A percentile compares a stretch with the other conserved stretches of the same genome.
These are phyloP conservation scores for Cercospora zeina DNA, from an alignment of 2,329 filamentous ascomycete species.

Conservation along the genomic window DNA sequence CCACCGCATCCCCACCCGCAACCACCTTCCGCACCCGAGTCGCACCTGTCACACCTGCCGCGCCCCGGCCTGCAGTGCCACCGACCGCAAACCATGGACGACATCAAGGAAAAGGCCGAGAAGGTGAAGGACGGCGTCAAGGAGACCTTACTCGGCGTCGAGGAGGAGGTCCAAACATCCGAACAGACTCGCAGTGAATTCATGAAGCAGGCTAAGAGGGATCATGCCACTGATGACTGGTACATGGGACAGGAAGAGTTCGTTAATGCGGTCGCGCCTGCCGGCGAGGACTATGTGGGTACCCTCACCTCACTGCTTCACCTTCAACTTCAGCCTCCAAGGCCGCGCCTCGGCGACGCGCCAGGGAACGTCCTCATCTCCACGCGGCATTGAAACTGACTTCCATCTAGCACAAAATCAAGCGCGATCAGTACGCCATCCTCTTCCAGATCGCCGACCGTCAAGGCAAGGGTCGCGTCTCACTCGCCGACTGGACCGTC, in stretches of 20 bases:
- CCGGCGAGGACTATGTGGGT: slow-evolving; percentile 68
- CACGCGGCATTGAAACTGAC: slow-evolving; percentile 19
- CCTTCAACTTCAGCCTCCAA: not conserved
- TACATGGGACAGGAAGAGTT: slow-evolving; percentile 86
- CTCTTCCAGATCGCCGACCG: slow-evolving; percentile 91
- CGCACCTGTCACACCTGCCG: slow-evolving; percentile 15
- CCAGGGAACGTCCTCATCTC: not conserved
- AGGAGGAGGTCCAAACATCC: not conserved
- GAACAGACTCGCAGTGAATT: slow-evolving; percentile 54
- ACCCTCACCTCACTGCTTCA: slow-evolving; percentile 3
- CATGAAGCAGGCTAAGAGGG: slow-evolving; percentile 70
- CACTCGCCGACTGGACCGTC: slow-evolving; percentile 80
- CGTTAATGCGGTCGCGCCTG: slow-evolving; percentile 58
- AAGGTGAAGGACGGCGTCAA: slow-evolving; percentile 14
- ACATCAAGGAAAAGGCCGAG: slow-evolving; percentile 13
- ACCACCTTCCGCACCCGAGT: slow-evolving; percentile 7
- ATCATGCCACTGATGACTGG: slow-evolving; percentile 71
- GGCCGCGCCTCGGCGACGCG: not conserved
- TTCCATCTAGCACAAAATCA: slow-evolving; percentile 82
- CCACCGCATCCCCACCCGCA: not conserved
- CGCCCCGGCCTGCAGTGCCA: slow-evolving; percentile 36
- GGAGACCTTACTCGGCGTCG: slow-evolving; percentile 9
- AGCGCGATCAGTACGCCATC: slow-evolving; percentile 90
- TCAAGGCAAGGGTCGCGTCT: slow-evolving; percentile 69
- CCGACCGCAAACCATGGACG: slow-evolving; percentile 42